phyloP scores from a whole-genome alignment of 805 yeast species.

The Metschnikowia santaceciliae region DNA sequence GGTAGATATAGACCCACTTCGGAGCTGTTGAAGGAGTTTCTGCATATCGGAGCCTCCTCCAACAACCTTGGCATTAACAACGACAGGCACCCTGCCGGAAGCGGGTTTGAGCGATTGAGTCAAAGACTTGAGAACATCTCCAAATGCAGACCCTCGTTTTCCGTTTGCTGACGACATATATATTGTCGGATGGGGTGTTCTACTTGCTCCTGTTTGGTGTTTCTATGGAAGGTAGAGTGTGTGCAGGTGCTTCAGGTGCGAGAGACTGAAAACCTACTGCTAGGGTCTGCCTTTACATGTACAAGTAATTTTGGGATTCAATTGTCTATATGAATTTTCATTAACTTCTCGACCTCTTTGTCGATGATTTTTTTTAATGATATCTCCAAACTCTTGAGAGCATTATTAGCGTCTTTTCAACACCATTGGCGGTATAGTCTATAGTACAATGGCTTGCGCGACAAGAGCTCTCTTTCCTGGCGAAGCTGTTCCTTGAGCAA shows the following conservation, averaged over 20 bases:
- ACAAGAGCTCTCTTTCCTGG: slow-evolving; percentile 21
- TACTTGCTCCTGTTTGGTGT: background rate
- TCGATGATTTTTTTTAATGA: background rate
- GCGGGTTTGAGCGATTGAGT: slow-evolving; percentile 34
- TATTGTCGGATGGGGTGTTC: background rate
- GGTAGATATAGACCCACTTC: slow-evolving; percentile 30
- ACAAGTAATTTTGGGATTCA: background rate
- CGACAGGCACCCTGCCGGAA: slow-evolving; percentile 16
- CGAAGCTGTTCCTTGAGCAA: slow-evolving; percentile 41
- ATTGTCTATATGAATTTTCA: background rate
- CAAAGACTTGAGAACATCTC: slow-evolving; percentile 38
- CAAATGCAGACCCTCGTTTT: slow-evolving; percentile 28
- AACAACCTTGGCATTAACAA: slow-evolving; percentile 41
- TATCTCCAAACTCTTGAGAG: no score
- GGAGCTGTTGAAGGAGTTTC: slow-evolving; percentile 35
- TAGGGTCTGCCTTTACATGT: no score
- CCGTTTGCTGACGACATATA: slow-evolving; percentile 1
- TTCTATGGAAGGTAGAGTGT: background rate
- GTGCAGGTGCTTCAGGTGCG: background rate
- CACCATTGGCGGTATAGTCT: slow-evolving; percentile 37
- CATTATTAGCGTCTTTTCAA: slow-evolving; percentile 9
- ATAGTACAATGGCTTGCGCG: slow-evolving; percentile 31
- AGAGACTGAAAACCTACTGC: background rate
- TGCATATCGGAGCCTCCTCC: slow-evolving; percentile 44
- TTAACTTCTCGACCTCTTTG: background rate